These are phyloP conservation scores for Fusarium papillatum DNA, from an alignment of 2,329 filamentous ascomycete genomes.

Conservation along the genomic window DNA sequence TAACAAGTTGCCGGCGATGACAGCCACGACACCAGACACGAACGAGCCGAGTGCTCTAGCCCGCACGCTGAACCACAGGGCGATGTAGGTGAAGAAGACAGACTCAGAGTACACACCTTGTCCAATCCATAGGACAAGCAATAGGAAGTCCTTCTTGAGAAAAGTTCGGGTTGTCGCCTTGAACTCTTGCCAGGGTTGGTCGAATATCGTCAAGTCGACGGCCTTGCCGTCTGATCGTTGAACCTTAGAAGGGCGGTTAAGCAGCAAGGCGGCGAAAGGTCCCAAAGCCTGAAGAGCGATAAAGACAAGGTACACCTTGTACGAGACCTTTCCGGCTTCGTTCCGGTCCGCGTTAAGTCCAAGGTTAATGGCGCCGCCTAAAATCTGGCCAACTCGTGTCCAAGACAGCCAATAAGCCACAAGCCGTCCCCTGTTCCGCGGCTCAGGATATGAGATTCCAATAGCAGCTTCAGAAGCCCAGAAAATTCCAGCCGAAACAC, in stretches of 20 bases:
- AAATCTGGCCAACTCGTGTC: slow-evolving; percentile 64
- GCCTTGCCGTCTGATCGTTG: slow-evolving; percentile 72
- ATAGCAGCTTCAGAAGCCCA: slow-evolving; percentile 53
- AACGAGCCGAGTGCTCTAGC: slow-evolving; percentile 73
- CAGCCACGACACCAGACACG: slow-evolving; percentile 73
- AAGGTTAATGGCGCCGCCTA: slow-evolving; percentile 77
- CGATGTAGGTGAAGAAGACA: slow-evolving; percentile 60
- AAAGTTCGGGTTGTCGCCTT: slow-evolving; percentile 69
- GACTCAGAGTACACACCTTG: slow-evolving; percentile 76
- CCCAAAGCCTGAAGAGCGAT: slow-evolving; percentile 74
- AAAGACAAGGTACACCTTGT: slow-evolving; percentile 75
- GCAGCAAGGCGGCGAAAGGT: slow-evolving; percentile 69
- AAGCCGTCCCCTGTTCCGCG: slow-evolving; percentile 70
- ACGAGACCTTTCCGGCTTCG: slow-evolving; percentile 72
- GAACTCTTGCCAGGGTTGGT: slow-evolving; percentile 68
- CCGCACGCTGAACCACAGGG: slow-evolving; percentile 76
- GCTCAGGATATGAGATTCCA: slow-evolving; percentile 74
- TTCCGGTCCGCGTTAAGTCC: slow-evolving; percentile 70
- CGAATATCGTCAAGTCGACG: slow-evolving; percentile 68
- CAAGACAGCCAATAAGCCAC: slow-evolving; percentile 74
- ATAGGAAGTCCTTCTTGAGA: slow-evolving; percentile 69
- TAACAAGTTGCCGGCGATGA: slow-evolving; percentile 72
- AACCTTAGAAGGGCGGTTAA: slow-evolving; percentile 70
- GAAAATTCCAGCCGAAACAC: slow-evolving; percentile 52
- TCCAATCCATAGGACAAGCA: slow-evolving; percentile 74